A percentile compares a stretch with the other conserved stretches of the same genome.
Conservation (phyloP, 164 flowering plant species). For the Dillenia suffruticosa region DNA sequence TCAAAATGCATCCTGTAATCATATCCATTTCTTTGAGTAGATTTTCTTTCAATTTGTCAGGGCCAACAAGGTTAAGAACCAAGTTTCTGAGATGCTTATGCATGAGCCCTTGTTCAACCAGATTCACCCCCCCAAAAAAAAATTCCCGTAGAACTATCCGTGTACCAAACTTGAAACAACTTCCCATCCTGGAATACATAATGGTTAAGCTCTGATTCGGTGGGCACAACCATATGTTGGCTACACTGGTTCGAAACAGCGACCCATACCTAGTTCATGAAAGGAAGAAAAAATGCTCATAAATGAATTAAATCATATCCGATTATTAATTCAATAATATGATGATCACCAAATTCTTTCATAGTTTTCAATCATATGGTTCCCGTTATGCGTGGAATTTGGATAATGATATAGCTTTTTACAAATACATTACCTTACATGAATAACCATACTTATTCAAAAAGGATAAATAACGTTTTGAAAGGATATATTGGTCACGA, state of each 20-base stretch:
- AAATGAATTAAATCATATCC: no score
- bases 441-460: no score
- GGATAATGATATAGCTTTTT: no score
- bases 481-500: no score
- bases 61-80: slow-evolving; percentile 4
- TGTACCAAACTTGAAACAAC: slow-evolving; percentile 9
- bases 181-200: slow-evolving; percentile 15
- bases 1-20: background rate
- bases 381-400: no score
- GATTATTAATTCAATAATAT: no score
- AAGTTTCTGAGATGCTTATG: slow-evolving; percentile 1
- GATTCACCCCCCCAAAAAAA: background rate
- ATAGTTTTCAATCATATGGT: no score
- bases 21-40: background rate
- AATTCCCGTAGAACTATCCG: slow-evolving; percentile 3
- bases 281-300: background rate
- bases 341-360: no score
- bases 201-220: slow-evolving; percentile 14
- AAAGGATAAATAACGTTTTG: no score
- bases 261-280: background rate
- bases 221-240: slow-evolving; percentile 4
- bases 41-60: slow-evolving; percentile 1
- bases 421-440: no score
- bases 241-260: slow-evolving; percentile 11
- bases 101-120: background rate